phyloP scores from a whole-genome alignment of 495 filamentous ascomycete genomes.

The Xylaria acuta region DNA sequence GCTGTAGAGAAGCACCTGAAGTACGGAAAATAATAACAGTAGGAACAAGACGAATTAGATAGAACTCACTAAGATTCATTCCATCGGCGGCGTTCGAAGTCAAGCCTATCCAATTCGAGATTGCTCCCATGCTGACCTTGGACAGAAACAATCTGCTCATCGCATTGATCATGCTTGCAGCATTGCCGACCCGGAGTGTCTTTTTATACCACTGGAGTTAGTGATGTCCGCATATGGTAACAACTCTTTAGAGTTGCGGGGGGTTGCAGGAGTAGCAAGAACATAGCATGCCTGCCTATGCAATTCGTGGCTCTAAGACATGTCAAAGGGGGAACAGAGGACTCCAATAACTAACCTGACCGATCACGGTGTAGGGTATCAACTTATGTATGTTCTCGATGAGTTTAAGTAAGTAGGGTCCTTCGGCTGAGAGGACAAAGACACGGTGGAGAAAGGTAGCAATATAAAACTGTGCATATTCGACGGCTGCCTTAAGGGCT shows the following conservation, averaged over 20 bases:
- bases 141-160: slow-evolving; percentile 67
- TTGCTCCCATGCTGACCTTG: slow-evolving; percentile 64
- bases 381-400: slow-evolving; percentile 63
- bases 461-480: slow-evolving; percentile 65
- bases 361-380: slow-evolving; percentile 64
- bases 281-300: neutral
- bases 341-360: slow-evolving; percentile 42
- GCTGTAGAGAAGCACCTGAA: neutral
- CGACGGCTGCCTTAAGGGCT: slow-evolving; percentile 60
- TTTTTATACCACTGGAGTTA: neutral
- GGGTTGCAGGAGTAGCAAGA: neutral
- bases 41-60: neutral
- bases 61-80: slow-evolving; percentile 60
- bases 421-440: slow-evolving; percentile 67
- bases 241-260: neutral
- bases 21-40: neutral
- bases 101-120: slow-evolving; percentile 71
- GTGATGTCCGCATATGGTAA: neutral
- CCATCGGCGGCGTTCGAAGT: slow-evolving; percentile 66
- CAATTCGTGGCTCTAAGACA: neutral
- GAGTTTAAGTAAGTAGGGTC: slow-evolving; percentile 65
- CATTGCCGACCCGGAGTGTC: slow-evolving; percentile 70
- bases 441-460: slow-evolving; percentile 69
- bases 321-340: neutral
- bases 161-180: slow-evolving; percentile 70